phyloP scores from a whole-genome alignment of 805 yeast species.

The Dipodascus albidus region DNA sequence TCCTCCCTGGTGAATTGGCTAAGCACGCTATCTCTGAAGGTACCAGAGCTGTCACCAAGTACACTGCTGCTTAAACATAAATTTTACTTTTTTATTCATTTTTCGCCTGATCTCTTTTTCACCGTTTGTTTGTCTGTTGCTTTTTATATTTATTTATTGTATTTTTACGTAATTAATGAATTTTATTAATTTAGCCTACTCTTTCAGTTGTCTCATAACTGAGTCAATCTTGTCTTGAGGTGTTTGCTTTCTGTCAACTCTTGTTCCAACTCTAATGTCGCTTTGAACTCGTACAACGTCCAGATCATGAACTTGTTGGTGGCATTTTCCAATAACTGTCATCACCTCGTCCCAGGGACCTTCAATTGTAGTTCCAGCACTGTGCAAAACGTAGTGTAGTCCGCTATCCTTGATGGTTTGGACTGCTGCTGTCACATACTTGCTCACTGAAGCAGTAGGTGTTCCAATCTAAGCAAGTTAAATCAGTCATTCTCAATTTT shows the following conservation, averaged over 20 bases:
- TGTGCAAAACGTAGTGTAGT: slow-evolving; percentile 60
- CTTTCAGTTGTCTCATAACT: slow-evolving; percentile 27
- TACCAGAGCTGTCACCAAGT: slow-evolving; percentile 95
- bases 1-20: slow-evolving; percentile 97
- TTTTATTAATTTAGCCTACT: slow-evolving; percentile 1
- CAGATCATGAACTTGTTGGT: slow-evolving; percentile 54
- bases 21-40: slow-evolving; percentile 98
- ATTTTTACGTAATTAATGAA: slow-evolving; percentile 1
- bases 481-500: slow-evolving; percentile 7
- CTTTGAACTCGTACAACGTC: slow-evolving; percentile 76
- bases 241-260: slow-evolving; percentile 61
- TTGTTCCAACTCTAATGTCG: slow-evolving; percentile 77
- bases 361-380: slow-evolving; percentile 83
- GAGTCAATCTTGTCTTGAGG: slow-evolving; percentile 62
- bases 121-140: not conserved
- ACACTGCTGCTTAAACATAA: slow-evolving; percentile 46
- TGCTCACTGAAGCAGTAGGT: slow-evolving; percentile 63
- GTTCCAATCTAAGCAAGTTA: slow-evolving; percentile 54
- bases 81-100: not conserved
- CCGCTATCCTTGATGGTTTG: slow-evolving; percentile 48
- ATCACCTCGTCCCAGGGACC: slow-evolving; percentile 92
- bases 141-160: slow-evolving; percentile 2
- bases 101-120: not conserved
- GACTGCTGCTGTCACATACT: slow-evolving; percentile 65
- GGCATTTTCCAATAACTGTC: slow-evolving; percentile 67